Percentiles rank a stretch among this genome's conserved stretches.
These are phyloP conservation scores for Dictyophora rubrovolvata DNA, from an alignment of 768 basidiomycete genomes.

Conservation along the genomic window DNA sequence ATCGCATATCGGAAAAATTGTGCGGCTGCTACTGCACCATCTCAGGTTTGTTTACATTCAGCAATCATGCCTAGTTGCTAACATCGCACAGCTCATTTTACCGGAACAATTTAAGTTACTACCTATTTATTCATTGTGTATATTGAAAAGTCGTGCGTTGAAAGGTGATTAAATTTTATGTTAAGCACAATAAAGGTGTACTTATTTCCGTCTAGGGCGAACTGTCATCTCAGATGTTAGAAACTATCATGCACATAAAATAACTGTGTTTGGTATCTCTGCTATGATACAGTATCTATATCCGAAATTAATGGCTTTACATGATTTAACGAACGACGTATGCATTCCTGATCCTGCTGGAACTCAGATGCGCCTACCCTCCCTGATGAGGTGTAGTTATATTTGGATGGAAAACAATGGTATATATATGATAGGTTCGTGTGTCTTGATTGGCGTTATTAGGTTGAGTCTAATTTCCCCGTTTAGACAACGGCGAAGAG, in stretches of 20 bases:
- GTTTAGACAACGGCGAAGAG: conserved; percentile 74
- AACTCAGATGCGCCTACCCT: conserved; percentile 57
- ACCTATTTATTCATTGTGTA: conserved; percentile 68
- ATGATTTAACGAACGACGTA: conserved; percentile 63
- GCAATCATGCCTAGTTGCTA: conserved; percentile 5
- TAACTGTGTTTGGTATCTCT: conserved; percentile 62
- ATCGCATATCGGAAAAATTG: conserved; percentile 85
- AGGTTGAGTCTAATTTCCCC: background rate
- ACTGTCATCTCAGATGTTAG: conserved; percentile 92
- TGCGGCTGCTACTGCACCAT: conserved; percentile 62
- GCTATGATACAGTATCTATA: conserved; percentile 72
- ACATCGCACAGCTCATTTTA: conserved; percentile 62
- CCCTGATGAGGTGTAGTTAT: conserved; percentile 74
- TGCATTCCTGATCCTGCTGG: conserved; percentile 56
- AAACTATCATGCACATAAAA: conserved; percentile 69
- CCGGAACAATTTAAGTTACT: conserved; percentile 88
- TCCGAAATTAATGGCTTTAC: conserved; percentile 79
- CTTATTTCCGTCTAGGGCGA: conserved; percentile 40
- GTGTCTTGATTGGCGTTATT: conserved; percentile 2
- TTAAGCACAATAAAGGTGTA: background rate
- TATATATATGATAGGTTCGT: conserved; percentile 82
- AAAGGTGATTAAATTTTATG: conserved; percentile 49
- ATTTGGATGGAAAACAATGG: conserved; percentile 84
- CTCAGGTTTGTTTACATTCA: conserved; percentile 41
- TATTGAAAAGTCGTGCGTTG: conserved; percentile 85